Conservation (phyloP, 2,329 filamentous ascomycete genomes). For the Rutstroemia sp. region DNA sequence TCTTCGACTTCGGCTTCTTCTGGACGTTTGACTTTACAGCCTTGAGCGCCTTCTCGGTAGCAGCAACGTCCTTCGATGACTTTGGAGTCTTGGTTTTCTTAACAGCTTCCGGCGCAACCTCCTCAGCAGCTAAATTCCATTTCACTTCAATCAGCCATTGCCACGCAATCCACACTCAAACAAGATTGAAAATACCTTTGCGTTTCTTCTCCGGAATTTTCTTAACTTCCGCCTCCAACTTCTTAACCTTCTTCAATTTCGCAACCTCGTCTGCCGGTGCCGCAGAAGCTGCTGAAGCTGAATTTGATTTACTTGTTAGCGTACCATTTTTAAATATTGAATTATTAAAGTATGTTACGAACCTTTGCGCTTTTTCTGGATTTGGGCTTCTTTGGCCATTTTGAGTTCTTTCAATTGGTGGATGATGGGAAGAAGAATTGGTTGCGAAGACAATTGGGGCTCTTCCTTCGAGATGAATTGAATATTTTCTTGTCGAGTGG, state of each 20-base stretch:
- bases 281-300: constrained; percentile 26
- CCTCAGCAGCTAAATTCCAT: constrained; percentile 23
- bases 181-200: constrained; percentile 22
- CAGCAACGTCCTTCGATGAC: constrained; percentile 22
- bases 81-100: constrained; percentile 29
- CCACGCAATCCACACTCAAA: neutral
- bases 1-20: constrained; percentile 16
- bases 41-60: constrained; percentile 14
- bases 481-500: neutral
- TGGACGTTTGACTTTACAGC: constrained; percentile 14
- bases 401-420: neutral
- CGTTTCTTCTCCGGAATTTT: constrained; percentile 27
- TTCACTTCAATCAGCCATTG: neutral
- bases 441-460: neutral
- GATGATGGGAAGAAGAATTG: neutral
- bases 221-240: constrained; percentile 21
- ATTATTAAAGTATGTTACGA: constrained; percentile 4
- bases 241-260: constrained; percentile 34
- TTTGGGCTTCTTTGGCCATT: neutral
- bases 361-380: constrained; percentile 43
- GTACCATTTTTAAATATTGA: neutral
- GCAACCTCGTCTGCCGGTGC: constrained; percentile 29
- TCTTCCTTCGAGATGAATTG: neutral
- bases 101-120: constrained; percentile 22
- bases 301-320: neutral